These are phyloP conservation scores for Sporisorium iseilematis-ciliati DNA, from an alignment of 1,284 basidiomycete species.

Conservation along the genomic window DNA sequence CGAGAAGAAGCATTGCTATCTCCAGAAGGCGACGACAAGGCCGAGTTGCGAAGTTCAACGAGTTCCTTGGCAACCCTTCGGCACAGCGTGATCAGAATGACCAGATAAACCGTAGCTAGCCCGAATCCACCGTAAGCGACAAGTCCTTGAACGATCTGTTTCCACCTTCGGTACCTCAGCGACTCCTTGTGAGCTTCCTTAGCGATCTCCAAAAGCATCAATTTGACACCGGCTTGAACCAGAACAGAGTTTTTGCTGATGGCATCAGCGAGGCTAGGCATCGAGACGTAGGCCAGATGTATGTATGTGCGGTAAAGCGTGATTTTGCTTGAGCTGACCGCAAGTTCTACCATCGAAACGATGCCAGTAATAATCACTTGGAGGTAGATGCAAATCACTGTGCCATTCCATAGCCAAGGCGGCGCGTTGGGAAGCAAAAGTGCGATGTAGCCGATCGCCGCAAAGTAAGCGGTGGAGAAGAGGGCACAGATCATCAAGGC, in stretches of 20 bases:
- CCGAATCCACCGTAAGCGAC: constrained; percentile 13
- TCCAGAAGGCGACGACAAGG: not conserved
- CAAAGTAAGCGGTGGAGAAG: constrained; percentile 32
- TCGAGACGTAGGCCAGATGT: not conserved
- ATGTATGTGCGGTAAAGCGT: not conserved
- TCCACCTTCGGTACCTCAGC: constrained; percentile 8
- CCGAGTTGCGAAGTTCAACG: constrained; percentile 12
- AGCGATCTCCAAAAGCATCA: constrained; percentile 5
- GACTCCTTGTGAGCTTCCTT: constrained; percentile 8
- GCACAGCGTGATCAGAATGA: constrained; percentile 13
- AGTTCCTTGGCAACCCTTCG: constrained; percentile 25
- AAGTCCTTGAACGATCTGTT: constrained; percentile 3
- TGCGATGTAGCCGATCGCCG: constrained; percentile 37
- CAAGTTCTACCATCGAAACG: not conserved
- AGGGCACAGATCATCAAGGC: constrained; percentile 13
- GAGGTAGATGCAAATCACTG: constrained; percentile 2
- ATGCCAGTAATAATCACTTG: not conserved
- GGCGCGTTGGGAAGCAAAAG: constrained; percentile 28
- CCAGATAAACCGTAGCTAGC: constrained; percentile 5
- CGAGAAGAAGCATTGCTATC: not conserved
- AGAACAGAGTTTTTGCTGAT: not conserved
- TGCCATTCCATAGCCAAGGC: constrained; percentile 30
- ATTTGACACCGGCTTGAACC: not conserved
- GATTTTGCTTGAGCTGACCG: constrained; percentile 3
- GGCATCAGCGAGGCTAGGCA: not conserved